Evolutionary conservation across 768 basidiomycete genomes (phyloP).

Genomic region (Candolleomyces eurysporus): DNA sequence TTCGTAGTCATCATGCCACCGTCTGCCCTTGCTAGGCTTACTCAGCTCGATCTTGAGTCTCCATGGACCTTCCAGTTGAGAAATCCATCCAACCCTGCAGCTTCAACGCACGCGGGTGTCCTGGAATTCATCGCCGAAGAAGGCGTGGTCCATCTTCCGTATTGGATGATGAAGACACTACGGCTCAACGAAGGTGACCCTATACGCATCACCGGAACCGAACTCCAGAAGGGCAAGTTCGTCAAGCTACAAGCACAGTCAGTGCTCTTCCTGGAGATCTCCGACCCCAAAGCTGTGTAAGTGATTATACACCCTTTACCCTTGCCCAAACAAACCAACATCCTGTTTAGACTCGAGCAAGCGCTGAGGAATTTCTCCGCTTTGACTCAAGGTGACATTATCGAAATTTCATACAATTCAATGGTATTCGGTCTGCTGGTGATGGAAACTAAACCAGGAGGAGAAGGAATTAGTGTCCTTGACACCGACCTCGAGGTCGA

Average conservation of each 20-base stretch:
- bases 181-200: slow-evolving; percentile 93
- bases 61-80: slow-evolving; percentile 98
- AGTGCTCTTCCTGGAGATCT: slow-evolving; percentile 93
- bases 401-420: slow-evolving; percentile 96
- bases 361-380: slow-evolving; percentile 91
- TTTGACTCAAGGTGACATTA: slow-evolving; percentile 93
- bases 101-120: slow-evolving; percentile 93
- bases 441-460: slow-evolving; percentile 89
- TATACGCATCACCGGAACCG: slow-evolving; percentile 86
- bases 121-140: slow-evolving; percentile 99
- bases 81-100: slow-evolving; percentile 82
- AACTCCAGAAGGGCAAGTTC: slow-evolving; percentile 88
- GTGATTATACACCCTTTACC: slow-evolving; percentile 27
- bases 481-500: slow-evolving; percentile 99
- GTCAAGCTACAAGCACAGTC: slow-evolving; percentile 97
- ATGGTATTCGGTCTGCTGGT: slow-evolving; percentile 94
- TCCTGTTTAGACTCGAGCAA: slow-evolving; percentile 74
- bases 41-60: slow-evolving; percentile 80
- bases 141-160: slow-evolving; percentile 91
- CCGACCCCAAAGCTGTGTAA: slow-evolving; percentile 96
- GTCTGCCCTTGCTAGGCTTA: slow-evolving; percentile 86
- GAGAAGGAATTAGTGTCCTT: slow-evolving; percentile 82
- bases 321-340: slow-evolving; percentile 1
- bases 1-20: slow-evolving; percentile 92
- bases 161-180: slow-evolving; percentile 99